Evolutionary conservation across 768 basidiomycete species (phyloP), one percentile per base, ranked within the genome.

Genomic region (Kondoa malvinella): DNA sequence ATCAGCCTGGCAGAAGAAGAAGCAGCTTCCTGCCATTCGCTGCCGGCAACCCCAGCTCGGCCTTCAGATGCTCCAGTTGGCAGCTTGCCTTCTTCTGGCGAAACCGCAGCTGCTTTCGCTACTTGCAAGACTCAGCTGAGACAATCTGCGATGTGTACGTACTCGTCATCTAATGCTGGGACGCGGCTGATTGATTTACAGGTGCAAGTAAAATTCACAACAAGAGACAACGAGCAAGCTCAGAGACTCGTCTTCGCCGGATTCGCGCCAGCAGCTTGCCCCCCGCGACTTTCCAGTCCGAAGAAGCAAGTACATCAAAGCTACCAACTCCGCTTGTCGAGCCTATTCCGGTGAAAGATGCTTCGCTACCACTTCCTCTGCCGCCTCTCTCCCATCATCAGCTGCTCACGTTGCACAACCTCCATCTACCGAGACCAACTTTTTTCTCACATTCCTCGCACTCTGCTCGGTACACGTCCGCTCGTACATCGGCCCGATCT

Each of bases 351-450:
- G n/a, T n/a, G n/a, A n/a, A n/a, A n/a, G 12, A 8, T 50, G 40
- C 25, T 60, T 60, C 58, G 15, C 14, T 14, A 31, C 58, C 58
- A 29, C 30, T 3, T 8, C 16, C 61, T 15, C 30, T 32, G n/a
- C 61, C 16, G 3, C 61, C 61, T 15, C 30, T 63, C 3, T 63
- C 61, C n/a, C 61, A 63, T 27, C 30, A 63, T 33, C 61, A 63
- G n/a, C 32, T 63, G 29, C 33, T 30, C 30, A 33, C 61, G 27
- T n/a, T 63, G n/a, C 61, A 63, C n/a, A 27, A 63, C 16, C 61
- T 63, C 61, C 27, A 32, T 32, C 61, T 63, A 3, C 61, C 61
- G 4, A 16, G 61, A 31, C 61, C 61, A 17, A 29, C 61, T 50
- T 40, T 65, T 14, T n/a, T 65, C 17, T 14, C 64, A n/a, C 15